Percentiles rank a stretch among this genome's conserved stretches.
Conservation (phyloP, 1,139 yeast genomes). For the Magnusiomyces tetraspermus region DNA sequence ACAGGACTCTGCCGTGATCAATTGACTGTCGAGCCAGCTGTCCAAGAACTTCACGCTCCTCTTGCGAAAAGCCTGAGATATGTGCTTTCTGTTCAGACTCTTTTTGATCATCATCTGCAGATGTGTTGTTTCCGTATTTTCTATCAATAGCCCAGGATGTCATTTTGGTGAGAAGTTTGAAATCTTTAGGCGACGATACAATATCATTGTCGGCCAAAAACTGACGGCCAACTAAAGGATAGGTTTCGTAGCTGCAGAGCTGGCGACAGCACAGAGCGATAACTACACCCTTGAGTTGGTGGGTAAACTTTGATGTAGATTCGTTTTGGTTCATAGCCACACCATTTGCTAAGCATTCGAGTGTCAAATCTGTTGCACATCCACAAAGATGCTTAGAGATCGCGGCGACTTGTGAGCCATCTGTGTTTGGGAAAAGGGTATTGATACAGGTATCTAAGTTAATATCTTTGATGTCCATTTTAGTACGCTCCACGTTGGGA, state of each 20-base stretch:
- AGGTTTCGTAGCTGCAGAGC: constrained; percentile 55
- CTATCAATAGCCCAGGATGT: constrained; percentile 90
- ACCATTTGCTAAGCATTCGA: constrained; percentile 53
- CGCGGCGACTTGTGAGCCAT: constrained; percentile 37
- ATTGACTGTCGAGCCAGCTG: constrained; percentile 57
- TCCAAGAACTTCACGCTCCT: constrained; percentile 52
- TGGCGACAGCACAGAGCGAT: constrained; percentile 96
- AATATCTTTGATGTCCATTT: constrained; percentile 74
- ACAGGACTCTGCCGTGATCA: constrained; percentile 49
- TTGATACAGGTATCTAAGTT: constrained; percentile 40
- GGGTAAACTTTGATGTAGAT: background rate
- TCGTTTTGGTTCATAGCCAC: constrained; percentile 10
- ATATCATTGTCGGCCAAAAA: constrained; percentile 27
- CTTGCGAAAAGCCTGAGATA: constrained; percentile 36
- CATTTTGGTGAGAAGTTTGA: constrained; percentile 48
- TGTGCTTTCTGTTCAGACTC: constrained; percentile 24
- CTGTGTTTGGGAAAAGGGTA: background rate
- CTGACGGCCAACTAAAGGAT: constrained; percentile 37
- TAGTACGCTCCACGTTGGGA: constrained; percentile 44
- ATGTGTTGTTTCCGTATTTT: constrained; percentile 32
- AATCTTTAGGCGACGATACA: constrained; percentile 32
- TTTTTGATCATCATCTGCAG: constrained; percentile 18
- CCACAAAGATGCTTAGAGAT: constrained; percentile 89
- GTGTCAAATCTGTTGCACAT: constrained; percentile 81
- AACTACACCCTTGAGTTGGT: constrained; percentile 43